Conservation (phyloP, 2,329 filamentous ascomycete genomes). For the Arthroderma uncinatum region DNA sequence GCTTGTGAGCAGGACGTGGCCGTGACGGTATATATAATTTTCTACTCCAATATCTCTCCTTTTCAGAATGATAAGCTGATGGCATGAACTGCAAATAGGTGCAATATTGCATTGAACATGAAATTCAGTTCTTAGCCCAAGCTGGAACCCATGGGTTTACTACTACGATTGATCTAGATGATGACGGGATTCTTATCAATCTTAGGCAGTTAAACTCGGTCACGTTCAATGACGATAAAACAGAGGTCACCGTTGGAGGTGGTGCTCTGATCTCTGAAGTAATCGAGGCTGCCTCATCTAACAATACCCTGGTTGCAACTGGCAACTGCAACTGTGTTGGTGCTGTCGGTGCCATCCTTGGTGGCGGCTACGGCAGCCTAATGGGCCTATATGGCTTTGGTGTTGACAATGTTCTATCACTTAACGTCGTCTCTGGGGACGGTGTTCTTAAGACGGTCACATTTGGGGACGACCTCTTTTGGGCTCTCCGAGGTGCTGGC, state of each 20-base stretch:
- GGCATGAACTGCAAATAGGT: constrained; percentile 25
- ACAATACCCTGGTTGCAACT: constrained; percentile 18
- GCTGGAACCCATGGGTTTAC: constrained; percentile 44
- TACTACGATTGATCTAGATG: constrained; percentile 40
- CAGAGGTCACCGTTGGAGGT: constrained; percentile 40
- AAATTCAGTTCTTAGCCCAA: constrained; percentile 43
- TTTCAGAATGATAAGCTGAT: not conserved
- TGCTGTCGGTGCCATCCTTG: constrained; percentile 41
- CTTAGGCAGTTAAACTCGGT: constrained; percentile 37
- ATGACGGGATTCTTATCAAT: constrained; percentile 43
- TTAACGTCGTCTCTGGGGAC: constrained; percentile 43
- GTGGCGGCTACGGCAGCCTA: constrained; percentile 47
- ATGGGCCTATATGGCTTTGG: constrained; percentile 45
- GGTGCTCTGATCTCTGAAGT: constrained; percentile 23
- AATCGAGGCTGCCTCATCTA: not conserved
- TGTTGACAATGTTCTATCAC: constrained; percentile 43
- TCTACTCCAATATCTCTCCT: not conserved
- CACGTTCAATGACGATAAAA: constrained; percentile 32
- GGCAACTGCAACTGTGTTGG: constrained; percentile 45
- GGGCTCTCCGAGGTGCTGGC: constrained; percentile 47
- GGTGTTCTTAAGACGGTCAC: constrained; percentile 34
- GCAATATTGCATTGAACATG: constrained; percentile 38
- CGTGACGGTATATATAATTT: constrained; percentile 11
- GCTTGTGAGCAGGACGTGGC: constrained; percentile 14
- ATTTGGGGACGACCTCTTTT: constrained; percentile 36